Conservation (phyloP, 441 rosid species). For the Francoa sonchifolia region DNA sequence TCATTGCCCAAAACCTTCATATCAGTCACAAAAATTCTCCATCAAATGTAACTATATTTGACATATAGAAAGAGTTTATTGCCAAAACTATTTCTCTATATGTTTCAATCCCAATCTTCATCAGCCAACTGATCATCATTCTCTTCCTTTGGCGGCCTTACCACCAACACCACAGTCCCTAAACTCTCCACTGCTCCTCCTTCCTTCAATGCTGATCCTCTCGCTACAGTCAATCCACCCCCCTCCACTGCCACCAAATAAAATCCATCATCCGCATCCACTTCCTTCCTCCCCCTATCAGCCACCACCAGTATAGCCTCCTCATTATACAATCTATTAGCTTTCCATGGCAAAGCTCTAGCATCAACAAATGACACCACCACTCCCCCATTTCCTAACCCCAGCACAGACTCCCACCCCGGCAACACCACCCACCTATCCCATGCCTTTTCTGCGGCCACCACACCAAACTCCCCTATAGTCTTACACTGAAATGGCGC, state of each 20-base stretch:
- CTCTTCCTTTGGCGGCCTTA: constrained; percentile 68
- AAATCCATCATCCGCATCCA: constrained; percentile 47
- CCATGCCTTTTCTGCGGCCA: constrained; percentile 75
- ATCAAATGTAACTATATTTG: no score
- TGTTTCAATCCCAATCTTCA: constrained; percentile 62
- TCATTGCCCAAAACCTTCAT: no score
- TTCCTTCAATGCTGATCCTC: constrained; percentile 50
- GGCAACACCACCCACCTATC: constrained; percentile 81
- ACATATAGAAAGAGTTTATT: no score
- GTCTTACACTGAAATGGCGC: constrained; percentile 47
- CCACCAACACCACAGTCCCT: constrained; percentile 54
- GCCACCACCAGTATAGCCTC: constrained; percentile 64
- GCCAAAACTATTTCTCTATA: background rate
- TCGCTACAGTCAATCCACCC: constrained; percentile 42
- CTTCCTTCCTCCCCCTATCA: constrained; percentile 45
- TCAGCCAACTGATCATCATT: constrained; percentile 43
- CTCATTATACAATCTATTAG: constrained; percentile 51
- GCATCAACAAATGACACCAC: constrained; percentile 65
- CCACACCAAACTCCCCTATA: constrained; percentile 60
- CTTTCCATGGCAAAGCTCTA: constrained; percentile 58
- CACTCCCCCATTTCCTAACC: constrained; percentile 41
- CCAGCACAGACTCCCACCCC: constrained; percentile 38
- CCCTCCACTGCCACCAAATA: constrained; percentile 34
- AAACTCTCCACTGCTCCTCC: constrained; percentile 34
- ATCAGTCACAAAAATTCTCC: no score